Conservation (phyloP, 495 filamentous ascomycete species). For the Neurospora cerealis region DNA sequence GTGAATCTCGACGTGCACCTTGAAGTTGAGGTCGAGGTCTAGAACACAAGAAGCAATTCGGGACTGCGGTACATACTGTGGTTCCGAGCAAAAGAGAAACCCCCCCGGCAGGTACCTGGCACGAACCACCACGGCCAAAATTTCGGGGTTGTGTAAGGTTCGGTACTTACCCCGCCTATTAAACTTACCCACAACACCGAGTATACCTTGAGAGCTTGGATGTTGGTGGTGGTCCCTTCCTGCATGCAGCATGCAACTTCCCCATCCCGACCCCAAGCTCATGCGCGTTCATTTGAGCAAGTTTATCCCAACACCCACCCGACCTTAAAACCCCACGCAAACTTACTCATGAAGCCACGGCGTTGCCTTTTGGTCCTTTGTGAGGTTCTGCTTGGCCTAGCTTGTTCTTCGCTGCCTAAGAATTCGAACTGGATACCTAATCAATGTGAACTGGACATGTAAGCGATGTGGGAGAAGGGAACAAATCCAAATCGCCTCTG, state of each 20-base stretch:
- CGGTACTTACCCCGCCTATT: too few species aligned
- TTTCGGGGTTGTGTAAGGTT: too few species aligned
- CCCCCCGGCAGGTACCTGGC: too few species aligned
- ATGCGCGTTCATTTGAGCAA: constrained; percentile 9
- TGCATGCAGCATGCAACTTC: not conserved
- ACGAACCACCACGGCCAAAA: too few species aligned
- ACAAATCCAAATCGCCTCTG: not conserved
- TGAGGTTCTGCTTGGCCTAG: not conserved
- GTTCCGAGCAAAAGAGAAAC: too few species aligned
- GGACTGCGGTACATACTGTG: not conserved
- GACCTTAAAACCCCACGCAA: not conserved
- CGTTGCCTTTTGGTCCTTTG: not conserved
- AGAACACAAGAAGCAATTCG: not conserved
- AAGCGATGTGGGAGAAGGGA: too few species aligned
- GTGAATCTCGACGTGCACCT: not conserved
- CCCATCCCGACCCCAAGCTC: not conserved
- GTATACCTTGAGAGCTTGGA: not conserved
- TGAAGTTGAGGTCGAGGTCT: not conserved
- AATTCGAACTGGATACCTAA: not conserved
- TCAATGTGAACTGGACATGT: too few species aligned
- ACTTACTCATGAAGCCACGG: not conserved
- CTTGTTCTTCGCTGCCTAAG: not conserved
- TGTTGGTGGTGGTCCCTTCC: not conserved
- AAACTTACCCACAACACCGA: too few species aligned
- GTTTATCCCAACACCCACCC: not conserved